Conservation (phyloP, 441 rosid species). For the Brassica hybrid region DNA sequence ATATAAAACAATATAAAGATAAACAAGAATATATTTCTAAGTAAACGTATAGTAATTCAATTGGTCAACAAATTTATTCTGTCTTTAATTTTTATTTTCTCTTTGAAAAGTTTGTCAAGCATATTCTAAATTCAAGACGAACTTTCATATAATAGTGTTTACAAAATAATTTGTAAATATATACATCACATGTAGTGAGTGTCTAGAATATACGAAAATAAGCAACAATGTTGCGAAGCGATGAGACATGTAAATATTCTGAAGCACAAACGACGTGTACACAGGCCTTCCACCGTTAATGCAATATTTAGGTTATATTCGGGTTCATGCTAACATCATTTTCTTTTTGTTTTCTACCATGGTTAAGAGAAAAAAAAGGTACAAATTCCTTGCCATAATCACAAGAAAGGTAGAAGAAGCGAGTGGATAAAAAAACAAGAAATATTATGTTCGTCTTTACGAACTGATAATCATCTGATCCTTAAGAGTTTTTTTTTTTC, state of each 20-base stretch:
- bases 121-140: conserved; percentile 32
- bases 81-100: not conserved
- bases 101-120: conserved; percentile 25
- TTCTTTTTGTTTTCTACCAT: not conserved
- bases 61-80: conserved; percentile 12
- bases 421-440: not conserved
- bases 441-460: too few relatives aligned
- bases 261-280: conserved; percentile 42
- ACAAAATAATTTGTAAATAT: not conserved
- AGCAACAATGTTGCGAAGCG: conserved; percentile 37
- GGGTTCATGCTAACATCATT: conserved; percentile 12
- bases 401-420: conserved; percentile 4
- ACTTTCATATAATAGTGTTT: not conserved
- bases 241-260: conserved; percentile 43
- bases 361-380: conserved; percentile 19
- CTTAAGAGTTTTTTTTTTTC: too few relatives aligned
- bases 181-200: conserved; percentile 22
- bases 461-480: too few relatives aligned
- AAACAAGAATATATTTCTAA: conserved; percentile 41
- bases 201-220: conserved; percentile 37
- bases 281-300: conserved; percentile 43
- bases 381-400: conserved; percentile 28
- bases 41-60: conserved; percentile 34
- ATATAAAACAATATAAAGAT: conserved; percentile 31
- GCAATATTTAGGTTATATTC: conserved; percentile 29